Percentiles rank a stretch among this genome's conserved stretches.
phyloP scores from a whole-genome alignment of 164 flowering plant species.

The Malania oleifera region DNA sequence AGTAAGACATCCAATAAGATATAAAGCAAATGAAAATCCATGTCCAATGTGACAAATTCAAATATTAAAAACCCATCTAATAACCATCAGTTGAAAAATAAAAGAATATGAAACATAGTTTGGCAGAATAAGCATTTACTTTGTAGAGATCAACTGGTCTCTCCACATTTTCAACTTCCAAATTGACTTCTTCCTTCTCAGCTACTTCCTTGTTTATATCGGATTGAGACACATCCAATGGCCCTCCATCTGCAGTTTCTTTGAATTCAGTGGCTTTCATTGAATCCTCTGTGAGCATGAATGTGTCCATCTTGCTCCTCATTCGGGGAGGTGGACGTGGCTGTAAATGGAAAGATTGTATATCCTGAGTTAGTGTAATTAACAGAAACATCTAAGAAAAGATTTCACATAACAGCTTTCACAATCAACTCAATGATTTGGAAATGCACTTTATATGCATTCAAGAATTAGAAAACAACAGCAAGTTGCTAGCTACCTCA shows the following conservation, averaged over 20 bases:
- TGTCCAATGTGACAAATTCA: too few species aligned
- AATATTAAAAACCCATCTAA: not conserved
- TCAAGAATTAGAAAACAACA: too few species aligned
- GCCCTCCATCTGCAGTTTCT: slow-evolving; percentile 24
- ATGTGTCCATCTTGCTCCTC: slow-evolving; percentile 74
- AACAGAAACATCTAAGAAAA: not conserved
- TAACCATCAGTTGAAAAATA: not conserved
- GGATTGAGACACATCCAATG: slow-evolving; percentile 21
- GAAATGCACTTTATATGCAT: not conserved
- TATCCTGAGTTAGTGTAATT: not conserved
- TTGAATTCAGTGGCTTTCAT: slow-evolving; percentile 34
- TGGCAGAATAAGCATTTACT: slow-evolving; percentile 29
- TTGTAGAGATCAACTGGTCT: slow-evolving; percentile 97
- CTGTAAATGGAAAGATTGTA: slow-evolving; percentile 34
- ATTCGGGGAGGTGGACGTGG: slow-evolving; percentile 71
- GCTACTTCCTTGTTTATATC: slow-evolving; percentile 21
- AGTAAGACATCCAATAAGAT: too few species aligned
- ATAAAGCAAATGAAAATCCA: too few species aligned
- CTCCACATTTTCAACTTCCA: slow-evolving; percentile 54
- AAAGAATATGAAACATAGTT: too few species aligned
- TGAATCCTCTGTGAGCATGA: slow-evolving; percentile 58
- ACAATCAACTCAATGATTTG: not conserved
- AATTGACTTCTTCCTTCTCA: slow-evolving; percentile 28
- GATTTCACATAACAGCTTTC: not conserved
- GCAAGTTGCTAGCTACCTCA: too few species aligned